phyloP scores from a whole-genome alignment of 208 protist species.

The Tetramitus jugosus region DNA sequence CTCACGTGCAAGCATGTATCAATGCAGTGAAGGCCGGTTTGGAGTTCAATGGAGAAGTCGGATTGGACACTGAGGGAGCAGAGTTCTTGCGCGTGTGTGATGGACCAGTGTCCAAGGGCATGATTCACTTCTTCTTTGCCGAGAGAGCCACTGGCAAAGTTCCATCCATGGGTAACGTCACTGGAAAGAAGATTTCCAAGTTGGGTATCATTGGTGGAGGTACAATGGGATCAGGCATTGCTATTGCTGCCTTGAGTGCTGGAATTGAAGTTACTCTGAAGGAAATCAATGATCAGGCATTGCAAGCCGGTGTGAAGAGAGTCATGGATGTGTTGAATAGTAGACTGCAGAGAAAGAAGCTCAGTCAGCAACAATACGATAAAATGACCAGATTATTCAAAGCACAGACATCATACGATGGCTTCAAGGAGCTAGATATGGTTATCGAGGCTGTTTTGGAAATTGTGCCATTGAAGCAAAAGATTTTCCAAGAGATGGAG shows the following conservation, averaged over 20 bases:
- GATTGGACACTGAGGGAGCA: constrained; percentile 38
- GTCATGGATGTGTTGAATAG: constrained; percentile 23
- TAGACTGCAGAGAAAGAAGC: constrained; percentile 27
- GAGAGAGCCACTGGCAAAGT: constrained; percentile 37
- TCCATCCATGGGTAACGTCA: constrained; percentile 12
- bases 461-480: constrained; percentile 75
- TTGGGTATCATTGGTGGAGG: constrained; percentile 66
- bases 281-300: constrained; percentile 48
- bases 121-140: constrained; percentile 62
- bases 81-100: constrained; percentile 47
- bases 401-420: constrained; percentile 44
- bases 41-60: neutral
- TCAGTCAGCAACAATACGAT: constrained; percentile 7
- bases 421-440: constrained; percentile 55
- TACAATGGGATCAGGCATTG: constrained; percentile 62
- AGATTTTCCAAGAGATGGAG: constrained; percentile 68
- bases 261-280: constrained; percentile 55
- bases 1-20: neutral
- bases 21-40: neutral
- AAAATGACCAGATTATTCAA: neutral
- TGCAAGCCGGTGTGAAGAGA: constrained; percentile 30
- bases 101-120: constrained; percentile 44
- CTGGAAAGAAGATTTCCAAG: constrained; percentile 25
- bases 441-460: constrained; percentile 83
- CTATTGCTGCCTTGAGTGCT: constrained; percentile 51